phyloP scores from a whole-genome alignment of 768 basidiomycete genomes.

The Amanita rubescens region DNA sequence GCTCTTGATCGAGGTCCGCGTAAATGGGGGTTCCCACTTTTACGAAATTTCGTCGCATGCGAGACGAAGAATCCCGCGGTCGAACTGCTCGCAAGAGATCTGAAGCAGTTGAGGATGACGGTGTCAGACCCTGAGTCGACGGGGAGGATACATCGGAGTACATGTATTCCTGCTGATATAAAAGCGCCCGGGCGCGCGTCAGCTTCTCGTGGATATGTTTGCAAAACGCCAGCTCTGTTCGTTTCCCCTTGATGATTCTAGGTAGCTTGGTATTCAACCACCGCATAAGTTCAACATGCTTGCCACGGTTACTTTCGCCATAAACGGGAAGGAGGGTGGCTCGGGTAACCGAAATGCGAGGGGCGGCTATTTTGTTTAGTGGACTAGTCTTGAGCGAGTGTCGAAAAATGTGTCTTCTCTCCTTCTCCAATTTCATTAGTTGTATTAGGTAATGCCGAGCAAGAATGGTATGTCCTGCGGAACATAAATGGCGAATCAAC shows the following conservation, averaged over 20 bases:
- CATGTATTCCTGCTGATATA: background rate
- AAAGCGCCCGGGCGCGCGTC: background rate
- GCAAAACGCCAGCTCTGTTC: constrained; percentile 37
- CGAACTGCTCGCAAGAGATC: background rate
- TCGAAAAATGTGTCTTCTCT: constrained; percentile 21
- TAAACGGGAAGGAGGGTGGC: constrained; percentile 50
- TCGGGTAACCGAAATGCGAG: constrained; percentile 48
- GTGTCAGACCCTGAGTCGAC: background rate
- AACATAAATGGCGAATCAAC: constrained; percentile 52
- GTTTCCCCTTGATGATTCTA: constrained; percentile 41
- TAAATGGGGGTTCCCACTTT: constrained; percentile 22
- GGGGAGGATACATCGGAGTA: background rate
- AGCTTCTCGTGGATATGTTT: constrained; percentile 20
- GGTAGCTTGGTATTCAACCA: constrained; percentile 48
- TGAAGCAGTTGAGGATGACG: background rate
- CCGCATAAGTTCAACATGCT: constrained; percentile 49
- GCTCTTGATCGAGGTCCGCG: constrained; percentile 24
- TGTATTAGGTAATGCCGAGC: constrained; percentile 61
- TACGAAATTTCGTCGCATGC: background rate
- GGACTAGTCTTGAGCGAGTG: constrained; percentile 9
- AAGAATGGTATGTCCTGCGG: constrained; percentile 39
- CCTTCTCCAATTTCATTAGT: constrained; percentile 42
- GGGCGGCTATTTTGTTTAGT: constrained; percentile 34
- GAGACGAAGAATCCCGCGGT: background rate
- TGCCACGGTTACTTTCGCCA: constrained; percentile 50